Base-by-base conservation (phyloP, 2,329 filamentous ascomycete species). In the Aureobasidium musti region DNA sequence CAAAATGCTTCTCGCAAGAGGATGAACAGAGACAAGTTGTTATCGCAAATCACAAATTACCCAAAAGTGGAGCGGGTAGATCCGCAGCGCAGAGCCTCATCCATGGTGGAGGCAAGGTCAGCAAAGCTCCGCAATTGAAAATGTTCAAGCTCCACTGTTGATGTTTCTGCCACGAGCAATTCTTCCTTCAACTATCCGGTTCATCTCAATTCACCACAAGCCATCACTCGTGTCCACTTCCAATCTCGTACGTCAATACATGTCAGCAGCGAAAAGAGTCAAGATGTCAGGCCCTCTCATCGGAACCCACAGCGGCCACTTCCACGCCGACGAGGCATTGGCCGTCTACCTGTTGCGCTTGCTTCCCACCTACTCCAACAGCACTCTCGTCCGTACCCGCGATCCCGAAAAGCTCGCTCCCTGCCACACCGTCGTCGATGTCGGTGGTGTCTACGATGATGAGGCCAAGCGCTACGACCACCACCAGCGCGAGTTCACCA, bases 311-410 rank as follows among this genome's bases (percentile, higher is more conserved):
- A 97, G 90, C 81, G 95, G 95, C 72, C 92, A 97, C 83, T 99
- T 99, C 85, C 95, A 99, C 82, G 95, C 95, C 77, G 95, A 99
- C 79, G 95, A 99, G 82, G 94, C 95, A 68, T 87, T 99, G 50
- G 95, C 95, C 67, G 93, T 99, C 70, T 92, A 96, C 83, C 92
- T 99, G 84, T 90, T 99, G 72, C 92, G 92, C 71, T 86, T 90
- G 67, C 89, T 98, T 21, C 94, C 95, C 26, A 81, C 88, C 67
- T 99, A 98, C 82, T 78, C 83, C 66, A 80, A 84, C 72, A 89
- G 92, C 30, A 77, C 83, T 50, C 89, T 99, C 50, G 83, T 97
- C 60, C 92, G 95, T 72, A 97, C 93, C 56, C 91, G 95, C 74
- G 92, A 99, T 78, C 87, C 92, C 21, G 84, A 87, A 30, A 77